Evolutionary conservation across 352 stramenopile genomes (phyloP), one percentile per base, ranked within the genome.

Genomic region (Globisporangium megalacanthum): DNA sequence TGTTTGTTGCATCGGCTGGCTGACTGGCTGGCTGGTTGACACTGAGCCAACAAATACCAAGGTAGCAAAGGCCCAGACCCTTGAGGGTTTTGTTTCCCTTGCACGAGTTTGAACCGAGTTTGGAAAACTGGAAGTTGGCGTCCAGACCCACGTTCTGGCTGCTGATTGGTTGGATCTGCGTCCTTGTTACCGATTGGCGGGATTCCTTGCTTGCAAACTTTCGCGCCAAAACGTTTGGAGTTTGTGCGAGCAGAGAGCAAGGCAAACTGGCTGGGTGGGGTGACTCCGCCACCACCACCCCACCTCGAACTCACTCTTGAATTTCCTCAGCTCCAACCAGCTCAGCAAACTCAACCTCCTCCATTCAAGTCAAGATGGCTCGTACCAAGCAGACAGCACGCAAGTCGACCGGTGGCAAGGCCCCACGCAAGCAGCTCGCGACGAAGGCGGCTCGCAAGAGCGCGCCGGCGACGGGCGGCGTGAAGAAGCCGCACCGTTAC

Each of bases 311-410:
- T 49, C 74, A 88, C 79, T 86, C 69, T 51, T 64, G 17, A 87
- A 77, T 85, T 84, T 82, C 62, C 71, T 76, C 52, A 56, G 58
- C 54, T 70, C 50, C 74, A 64, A 19, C 61, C 66, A 66, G 60
- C 36, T 50, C 44, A 68, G 41, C 59, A 52, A 52, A 58, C 64
- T 37, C 47, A n/a, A n/a, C 33, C 33, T 37, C 33, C 33, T 37
- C 33, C 33, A 4, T 37, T 4, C 4, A 37, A 37, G n/a, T n/a
- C 42, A 48, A 48, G 42, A 96, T 98, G 90, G 94, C 95, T 69
- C 89, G 94, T 88, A 98, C 94, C 65, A 98, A 98, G 79, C 93
- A 98, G 75, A 98, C 94, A 72, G 92, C 95, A 36, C 89, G 93
- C 64, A 98, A 98, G 74, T 97, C 89, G 54, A 87, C 93, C 54